Conservation (phyloP, 345 rosid species). For the Salix viminalis region DNA sequence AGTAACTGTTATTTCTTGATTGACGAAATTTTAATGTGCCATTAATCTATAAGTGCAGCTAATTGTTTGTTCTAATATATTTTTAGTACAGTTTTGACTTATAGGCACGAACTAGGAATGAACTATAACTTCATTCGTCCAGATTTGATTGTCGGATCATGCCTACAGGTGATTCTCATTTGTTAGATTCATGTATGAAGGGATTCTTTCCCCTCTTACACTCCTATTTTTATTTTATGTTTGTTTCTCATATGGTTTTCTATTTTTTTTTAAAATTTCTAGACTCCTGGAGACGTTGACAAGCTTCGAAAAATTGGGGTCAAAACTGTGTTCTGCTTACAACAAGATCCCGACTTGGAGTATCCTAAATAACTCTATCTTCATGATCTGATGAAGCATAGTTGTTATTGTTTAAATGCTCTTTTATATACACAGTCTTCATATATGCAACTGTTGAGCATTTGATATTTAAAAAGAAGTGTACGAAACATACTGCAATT, state of each 20-base stretch:
- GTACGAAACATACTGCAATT: not conserved
- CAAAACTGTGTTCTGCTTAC: slow-evolving; percentile 90
- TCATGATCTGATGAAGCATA: not conserved
- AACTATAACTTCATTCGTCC: slow-evolving; percentile 79
- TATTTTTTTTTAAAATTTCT: slow-evolving; percentile 18
- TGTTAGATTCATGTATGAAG: slow-evolving; percentile 1
- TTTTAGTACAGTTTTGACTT: slow-evolving; percentile 69
- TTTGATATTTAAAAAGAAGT: not conserved
- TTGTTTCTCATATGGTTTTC: not conserved
- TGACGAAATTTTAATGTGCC: not conserved
- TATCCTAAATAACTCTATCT: slow-evolving; percentile 42
- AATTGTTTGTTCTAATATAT: slow-evolving; percentile 19
- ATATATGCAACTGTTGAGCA: not conserved
- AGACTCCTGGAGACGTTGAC: slow-evolving; percentile 86
- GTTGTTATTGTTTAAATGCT: not conserved
- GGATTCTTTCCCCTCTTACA: not conserved
- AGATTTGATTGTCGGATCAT: slow-evolving; percentile 91
- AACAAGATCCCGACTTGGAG: slow-evolving; percentile 93
- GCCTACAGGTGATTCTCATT: slow-evolving; percentile 69
- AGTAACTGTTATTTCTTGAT: not conserved
- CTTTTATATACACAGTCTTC: not conserved
- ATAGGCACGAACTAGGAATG: slow-evolving; percentile 93
- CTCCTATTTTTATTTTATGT: not conserved
- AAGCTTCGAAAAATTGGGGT: slow-evolving; percentile 79
- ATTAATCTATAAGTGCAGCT: not conserved